phyloP scores from a whole-genome alignment of 495 filamentous ascomycete species.

The Paragyromitra xinjiangensis region DNA sequence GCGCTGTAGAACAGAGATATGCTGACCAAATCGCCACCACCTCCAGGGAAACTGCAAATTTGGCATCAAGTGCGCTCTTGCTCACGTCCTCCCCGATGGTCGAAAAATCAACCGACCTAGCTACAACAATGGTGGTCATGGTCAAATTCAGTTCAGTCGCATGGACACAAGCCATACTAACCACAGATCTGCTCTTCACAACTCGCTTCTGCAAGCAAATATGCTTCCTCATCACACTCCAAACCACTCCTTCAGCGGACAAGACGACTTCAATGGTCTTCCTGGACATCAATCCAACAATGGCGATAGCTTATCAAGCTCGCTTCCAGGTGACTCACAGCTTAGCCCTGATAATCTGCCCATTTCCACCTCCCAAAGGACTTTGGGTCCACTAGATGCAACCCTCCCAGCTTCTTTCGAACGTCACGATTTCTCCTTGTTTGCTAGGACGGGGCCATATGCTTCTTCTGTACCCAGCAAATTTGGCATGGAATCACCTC shows the following conservation, averaged over 20 bases:
- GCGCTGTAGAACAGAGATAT: constrained; percentile 18
- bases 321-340: constrained; percentile 41
- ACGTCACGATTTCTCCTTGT: constrained; percentile 91
- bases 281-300: constrained; percentile 57
- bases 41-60: constrained; percentile 97
- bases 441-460: constrained; percentile 87
- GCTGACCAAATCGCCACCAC: constrained; percentile 21
- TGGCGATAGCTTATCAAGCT: constrained; percentile 43
- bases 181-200: constrained; percentile 78
- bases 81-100: constrained; percentile 93
- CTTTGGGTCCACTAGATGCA: constrained; percentile 72
- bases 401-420: constrained; percentile 95
- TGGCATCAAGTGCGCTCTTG: constrained; percentile 93
- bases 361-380: constrained; percentile 69
- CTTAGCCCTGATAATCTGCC: constrained; percentile 66
- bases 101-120: constrained; percentile 79
- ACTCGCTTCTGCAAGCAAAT: constrained; percentile 81
- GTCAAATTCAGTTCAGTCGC: constrained; percentile 61
- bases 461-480: constrained; percentile 92
- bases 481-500: constrained; percentile 90
- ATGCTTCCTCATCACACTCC: constrained; percentile 59
- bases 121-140: constrained; percentile 57
- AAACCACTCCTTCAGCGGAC: constrained; percentile 57
- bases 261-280: constrained; percentile 62
- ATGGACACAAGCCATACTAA: constrained; percentile 59